Conservation (phyloP, 371 early-diverging fungal genomes). For the Mucor velutinosus region DNA sequence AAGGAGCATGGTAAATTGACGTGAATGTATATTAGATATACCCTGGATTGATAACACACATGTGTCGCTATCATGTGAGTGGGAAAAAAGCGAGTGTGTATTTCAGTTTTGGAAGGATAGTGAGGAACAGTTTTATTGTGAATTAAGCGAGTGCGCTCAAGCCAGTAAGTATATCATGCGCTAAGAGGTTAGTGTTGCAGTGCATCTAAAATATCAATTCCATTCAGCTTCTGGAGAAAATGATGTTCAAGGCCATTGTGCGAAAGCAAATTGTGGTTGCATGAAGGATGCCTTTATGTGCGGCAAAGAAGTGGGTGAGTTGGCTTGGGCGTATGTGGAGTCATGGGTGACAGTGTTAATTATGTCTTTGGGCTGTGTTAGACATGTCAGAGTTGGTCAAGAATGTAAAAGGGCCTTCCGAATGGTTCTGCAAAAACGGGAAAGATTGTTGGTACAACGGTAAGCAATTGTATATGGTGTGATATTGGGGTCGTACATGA, state of each 20-base stretch:
- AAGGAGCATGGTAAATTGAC: neutral
- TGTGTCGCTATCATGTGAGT: slow-evolving; percentile 51
- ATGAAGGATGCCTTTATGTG: slow-evolving; percentile 61
- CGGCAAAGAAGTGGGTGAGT: slow-evolving; percentile 56
- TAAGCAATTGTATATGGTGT: slow-evolving; percentile 17
- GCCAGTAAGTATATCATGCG: slow-evolving; percentile 25
- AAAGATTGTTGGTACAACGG: slow-evolving; percentile 65
- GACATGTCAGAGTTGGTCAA: slow-evolving; percentile 51
- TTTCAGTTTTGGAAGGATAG: slow-evolving; percentile 63
- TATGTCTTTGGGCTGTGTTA: slow-evolving; percentile 2
- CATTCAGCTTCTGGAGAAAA: slow-evolving; percentile 27
- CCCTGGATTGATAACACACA: slow-evolving; percentile 57
- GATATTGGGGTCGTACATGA: slow-evolving; percentile 1
- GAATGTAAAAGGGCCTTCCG: slow-evolving; percentile 51
- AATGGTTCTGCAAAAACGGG: slow-evolving; percentile 51
- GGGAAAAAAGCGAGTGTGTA: slow-evolving; percentile 40
- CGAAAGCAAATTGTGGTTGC: slow-evolving; percentile 54
- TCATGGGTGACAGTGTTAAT: neutral
- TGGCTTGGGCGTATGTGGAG: neutral
- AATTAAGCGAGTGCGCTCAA: slow-evolving; percentile 54
- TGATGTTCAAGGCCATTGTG: slow-evolving; percentile 51
- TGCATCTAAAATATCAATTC: neutral
- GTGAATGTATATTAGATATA: slow-evolving; percentile 33
- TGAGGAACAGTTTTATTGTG: slow-evolving; percentile 62
- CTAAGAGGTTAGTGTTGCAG: neutral